Evolutionary conservation across 2,329 filamentous ascomycete genomes (phyloP), one percentile per base, ranked within the genome.

Genomic region (Neodidymelliopsis sp.): DNA sequence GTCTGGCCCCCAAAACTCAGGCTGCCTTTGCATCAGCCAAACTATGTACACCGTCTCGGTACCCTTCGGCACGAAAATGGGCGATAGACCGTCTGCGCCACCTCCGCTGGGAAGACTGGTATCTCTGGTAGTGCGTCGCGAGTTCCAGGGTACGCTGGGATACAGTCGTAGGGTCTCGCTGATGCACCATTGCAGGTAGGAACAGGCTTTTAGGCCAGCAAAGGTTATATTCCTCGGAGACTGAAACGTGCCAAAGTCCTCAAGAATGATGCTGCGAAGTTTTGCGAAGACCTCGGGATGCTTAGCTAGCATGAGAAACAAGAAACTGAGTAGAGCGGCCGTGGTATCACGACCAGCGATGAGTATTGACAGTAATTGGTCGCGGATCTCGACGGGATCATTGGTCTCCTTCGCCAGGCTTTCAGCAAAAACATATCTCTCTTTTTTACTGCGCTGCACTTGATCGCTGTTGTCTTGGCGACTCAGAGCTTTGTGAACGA

Each of bases 271-370:
- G 2, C 6, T 54, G 4, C 75, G 73, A 6, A 79, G 61, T 23
- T 71, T 70, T 10, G 60, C 38, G 60, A 70, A 76, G 4, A 71
- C 63, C 2, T 62, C 38, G 0, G 70, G 72, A 28, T 77, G 34
- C 27, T 75, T 25, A 11, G 70, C 66, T 40, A 71, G 54, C 10
- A 73, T 54, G 20, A 63, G 61, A 49, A 75, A 62, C 29, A 70
- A 27, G 57, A 70, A 67, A 10, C 49, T 53, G 8, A 96, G 79
- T 0, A 88, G 88, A 2, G 80, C 82, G 20, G 91, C 91, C 0
- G 91, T 96, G 16, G 91, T 95, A 70, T 96, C 91, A 24, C 89
- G 82, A 6, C 90, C 90, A 1, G 91, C 91, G 7, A 96, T 81
- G 3, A 96, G 81, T n/a, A 96, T 83, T 38, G 88, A 85, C 2